Conservation (phyloP, 176 grass and related monocot genomes). For the Paspalum vaginatum region DNA sequence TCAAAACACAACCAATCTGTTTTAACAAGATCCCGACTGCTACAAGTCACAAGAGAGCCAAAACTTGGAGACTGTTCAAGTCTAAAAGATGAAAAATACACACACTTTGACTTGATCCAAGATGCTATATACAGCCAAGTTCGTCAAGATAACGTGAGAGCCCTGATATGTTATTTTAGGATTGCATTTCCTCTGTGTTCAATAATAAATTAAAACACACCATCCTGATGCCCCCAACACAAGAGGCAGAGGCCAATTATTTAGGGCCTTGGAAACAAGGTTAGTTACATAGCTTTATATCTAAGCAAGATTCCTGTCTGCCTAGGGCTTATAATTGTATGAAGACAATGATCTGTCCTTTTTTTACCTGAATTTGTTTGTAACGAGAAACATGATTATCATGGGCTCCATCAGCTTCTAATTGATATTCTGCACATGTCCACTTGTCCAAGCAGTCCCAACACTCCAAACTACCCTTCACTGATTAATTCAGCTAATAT, state of each 20-base stretch:
- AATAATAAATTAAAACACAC: slow-evolving; percentile 14
- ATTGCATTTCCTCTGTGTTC: neutral
- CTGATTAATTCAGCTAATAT: slow-evolving; percentile 11
- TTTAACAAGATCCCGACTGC: neutral
- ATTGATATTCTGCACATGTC: slow-evolving; percentile 18
- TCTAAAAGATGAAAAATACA: slow-evolving; percentile 2
- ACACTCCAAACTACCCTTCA: slow-evolving; percentile 20
- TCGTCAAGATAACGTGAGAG: slow-evolving; percentile 3
- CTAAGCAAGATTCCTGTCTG: slow-evolving; percentile 45
- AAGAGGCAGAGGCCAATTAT: slow-evolving; percentile 31
- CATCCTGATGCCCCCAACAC: slow-evolving; percentile 19
- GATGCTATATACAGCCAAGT: slow-evolving; percentile 31
- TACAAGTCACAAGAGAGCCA: slow-evolving; percentile 11
- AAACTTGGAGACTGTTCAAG: slow-evolving; percentile 12
- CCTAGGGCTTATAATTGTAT: slow-evolving; percentile 42
- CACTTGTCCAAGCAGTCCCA: slow-evolving; percentile 46
- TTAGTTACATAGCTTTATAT: slow-evolving; percentile 39
- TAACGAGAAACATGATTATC: slow-evolving; percentile 47
- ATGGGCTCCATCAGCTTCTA: slow-evolving; percentile 19
- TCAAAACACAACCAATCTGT: neutral
- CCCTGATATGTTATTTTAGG: slow-evolving; percentile 23
- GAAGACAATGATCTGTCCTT: slow-evolving; percentile 37
- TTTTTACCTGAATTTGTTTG: slow-evolving; percentile 28
- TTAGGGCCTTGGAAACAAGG: slow-evolving; percentile 22
- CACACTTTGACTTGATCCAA: slow-evolving; percentile 11